Percentiles rank a stretch among this genome's conserved stretches.
Conservation (phyloP, 345 rosid genomes). For the Gossypium mustelinum region DNA sequence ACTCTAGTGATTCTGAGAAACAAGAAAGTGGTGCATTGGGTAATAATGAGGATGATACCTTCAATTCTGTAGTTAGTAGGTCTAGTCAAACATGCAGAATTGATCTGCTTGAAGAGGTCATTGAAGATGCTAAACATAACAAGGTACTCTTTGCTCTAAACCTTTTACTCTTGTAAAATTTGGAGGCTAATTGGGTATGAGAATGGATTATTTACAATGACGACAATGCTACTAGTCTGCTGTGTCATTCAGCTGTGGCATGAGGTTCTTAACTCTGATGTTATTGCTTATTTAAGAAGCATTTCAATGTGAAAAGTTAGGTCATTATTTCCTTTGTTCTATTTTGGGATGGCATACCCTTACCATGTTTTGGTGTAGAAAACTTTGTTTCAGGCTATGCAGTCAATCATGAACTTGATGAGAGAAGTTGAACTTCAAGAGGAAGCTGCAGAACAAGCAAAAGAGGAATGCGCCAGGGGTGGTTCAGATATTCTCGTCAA, state of each 20-base stretch:
- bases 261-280: neutral
- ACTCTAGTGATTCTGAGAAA: constrained; percentile 24
- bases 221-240: neutral
- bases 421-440: constrained; percentile 70
- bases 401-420: constrained; percentile 63
- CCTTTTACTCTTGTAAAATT: neutral
- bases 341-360: neutral
- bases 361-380: constrained; percentile 39
- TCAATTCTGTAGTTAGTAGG: constrained; percentile 26
- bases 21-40: constrained; percentile 23
- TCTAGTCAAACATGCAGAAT: constrained; percentile 41
- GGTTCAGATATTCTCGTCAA: constrained; percentile 49
- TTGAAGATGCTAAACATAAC: constrained; percentile 73
- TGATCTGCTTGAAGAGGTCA: constrained; percentile 48
- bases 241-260: neutral
- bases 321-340: neutral
- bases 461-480: constrained; percentile 64
- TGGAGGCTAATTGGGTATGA: neutral
- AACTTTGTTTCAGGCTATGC: constrained; percentile 68
- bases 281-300: neutral
- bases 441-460: constrained; percentile 58
- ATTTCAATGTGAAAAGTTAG: constrained; percentile 7
- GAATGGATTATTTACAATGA: neutral
- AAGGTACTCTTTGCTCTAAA: constrained; percentile 44
- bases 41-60: constrained; percentile 26